Evolutionary conservation across 2,329 filamentous ascomycete genomes (phyloP), one percentile per base, ranked within the genome.

Genomic region (Ophiosphaerella herpotricha): DNA sequence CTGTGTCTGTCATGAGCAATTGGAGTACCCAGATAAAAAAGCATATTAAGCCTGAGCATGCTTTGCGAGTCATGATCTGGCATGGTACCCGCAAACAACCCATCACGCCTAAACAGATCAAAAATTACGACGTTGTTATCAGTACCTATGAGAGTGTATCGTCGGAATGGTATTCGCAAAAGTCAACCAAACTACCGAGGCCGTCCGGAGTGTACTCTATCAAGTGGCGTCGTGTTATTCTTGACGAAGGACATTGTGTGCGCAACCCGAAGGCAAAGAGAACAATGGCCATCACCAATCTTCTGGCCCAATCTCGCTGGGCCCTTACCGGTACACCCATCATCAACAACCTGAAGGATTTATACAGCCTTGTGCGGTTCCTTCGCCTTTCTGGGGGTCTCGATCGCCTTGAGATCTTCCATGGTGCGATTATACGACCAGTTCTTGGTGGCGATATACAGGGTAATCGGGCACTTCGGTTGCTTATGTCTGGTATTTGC

Each of bases 1-100:
- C 91, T 0, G 82, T 95, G 5, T 87, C 87, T 43, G 90, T 96
- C 16, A 92, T 96, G 88, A 91, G 87, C 65, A 96, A 96, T 61
- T 96, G 91, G 91, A 85, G 84, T 60, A 85, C 87, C 46, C 91
- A 96, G 71, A 89, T 93, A 46, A 78, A 83, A 54, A 80, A 82
- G 33, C 91, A 96, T 64, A 82, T 93, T 39, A 81, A 84, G 33
- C 70, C 79, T 5, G 81, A 87, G n/a, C 75, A 83, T 47, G 74
- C 78, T 1, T 83, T 90, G 6, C 84, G 80, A 8, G 80, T 94
- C 4, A 78, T 91, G 61, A 85, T 87, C 29, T 94, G 93, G 66
- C 90, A 96, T 64, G 88, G 88, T 0, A 68, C 75, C 58, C 75
- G 80, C 59, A 79, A 83, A 53, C 75, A 81, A 48, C 53, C 60